A percentile compares a stretch with the other conserved stretches of the same genome.
These are phyloP conservation scores for Euptelea pleiosperma DNA, from an alignment of 164 flowering plant species.

Conservation along the genomic window DNA sequence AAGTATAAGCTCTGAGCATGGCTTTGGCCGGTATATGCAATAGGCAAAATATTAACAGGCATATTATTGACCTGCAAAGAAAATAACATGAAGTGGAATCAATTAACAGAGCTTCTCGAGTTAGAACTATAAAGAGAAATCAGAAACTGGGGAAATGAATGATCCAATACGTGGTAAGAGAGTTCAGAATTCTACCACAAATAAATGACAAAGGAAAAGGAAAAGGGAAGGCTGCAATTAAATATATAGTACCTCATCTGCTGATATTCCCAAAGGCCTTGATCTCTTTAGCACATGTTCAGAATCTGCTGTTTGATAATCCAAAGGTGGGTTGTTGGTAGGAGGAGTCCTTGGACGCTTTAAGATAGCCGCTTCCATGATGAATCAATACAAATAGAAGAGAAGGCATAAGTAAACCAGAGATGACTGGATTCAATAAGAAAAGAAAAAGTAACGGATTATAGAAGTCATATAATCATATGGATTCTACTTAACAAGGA, in stretches of 20 bases:
- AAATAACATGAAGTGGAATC: background rate
- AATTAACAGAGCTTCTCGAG: background rate
- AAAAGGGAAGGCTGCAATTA: background rate
- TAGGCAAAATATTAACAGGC: constrained; percentile 59
- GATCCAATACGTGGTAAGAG: no score
- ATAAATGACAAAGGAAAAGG: no score
- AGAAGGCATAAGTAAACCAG: background rate
- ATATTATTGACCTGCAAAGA: constrained; percentile 51
- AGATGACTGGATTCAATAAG: background rate
- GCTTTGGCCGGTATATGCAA: constrained; percentile 45
- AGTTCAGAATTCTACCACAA: no score
- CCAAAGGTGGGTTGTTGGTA: constrained; percentile 52
- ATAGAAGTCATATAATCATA: background rate
- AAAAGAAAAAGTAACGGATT: background rate
- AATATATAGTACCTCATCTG: constrained; percentile 48
- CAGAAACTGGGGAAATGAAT: background rate
- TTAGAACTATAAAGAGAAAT: background rate
- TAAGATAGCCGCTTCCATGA: constrained; percentile 37
- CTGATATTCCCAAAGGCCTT: constrained; percentile 56
- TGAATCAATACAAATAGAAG: background rate
- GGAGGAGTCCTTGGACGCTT: constrained; percentile 68
- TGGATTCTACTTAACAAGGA: background rate
- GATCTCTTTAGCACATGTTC: constrained; percentile 63
- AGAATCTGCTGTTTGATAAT: constrained; percentile 76
- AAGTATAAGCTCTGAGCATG: constrained; percentile 61